phyloP scores from a whole-genome alignment of 495 filamentous ascomycete species.

The Pseudomonodictys pantanalensis region DNA sequence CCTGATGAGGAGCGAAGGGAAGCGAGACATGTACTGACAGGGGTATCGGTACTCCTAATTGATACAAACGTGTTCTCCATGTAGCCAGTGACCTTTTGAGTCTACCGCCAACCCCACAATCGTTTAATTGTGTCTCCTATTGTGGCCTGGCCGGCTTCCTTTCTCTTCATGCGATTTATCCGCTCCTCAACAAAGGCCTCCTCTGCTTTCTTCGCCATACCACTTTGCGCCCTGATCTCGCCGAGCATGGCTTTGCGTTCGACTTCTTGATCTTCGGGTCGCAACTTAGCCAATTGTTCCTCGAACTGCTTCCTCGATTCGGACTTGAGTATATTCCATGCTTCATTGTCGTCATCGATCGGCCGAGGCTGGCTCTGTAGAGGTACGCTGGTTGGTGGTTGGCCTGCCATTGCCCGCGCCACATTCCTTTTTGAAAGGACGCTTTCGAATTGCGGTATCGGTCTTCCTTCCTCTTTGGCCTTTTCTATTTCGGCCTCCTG shows the following conservation, averaged over 20 bases:
- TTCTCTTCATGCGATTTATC: constrained; percentile 34
- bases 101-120: constrained; percentile 37
- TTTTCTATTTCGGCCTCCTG: constrained; percentile 68
- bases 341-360: constrained; percentile 14
- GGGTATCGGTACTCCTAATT: background rate
- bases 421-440: constrained; percentile 31
- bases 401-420: constrained; percentile 7
- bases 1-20: too few relatives aligned
- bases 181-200: constrained; percentile 35
- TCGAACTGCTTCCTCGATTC: constrained; percentile 32
- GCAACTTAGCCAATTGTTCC: constrained; percentile 34
- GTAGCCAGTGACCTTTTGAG: too few relatives aligned
- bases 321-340: constrained; percentile 24
- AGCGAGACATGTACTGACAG: background rate
- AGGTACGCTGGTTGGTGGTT: background rate
- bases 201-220: constrained; percentile 33
- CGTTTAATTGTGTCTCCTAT: constrained; percentile 41
- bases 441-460: constrained; percentile 31
- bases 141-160: constrained; percentile 38
- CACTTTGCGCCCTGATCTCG: constrained; percentile 32
- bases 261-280: constrained; percentile 33
- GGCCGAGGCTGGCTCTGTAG: background rate
- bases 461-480: constrained; percentile 50
- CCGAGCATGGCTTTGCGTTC: constrained; percentile 38
- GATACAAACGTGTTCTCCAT: background rate